Conservation (phyloP, 2,329 filamentous ascomycete species). For the Ophiostoma montium region DNA sequence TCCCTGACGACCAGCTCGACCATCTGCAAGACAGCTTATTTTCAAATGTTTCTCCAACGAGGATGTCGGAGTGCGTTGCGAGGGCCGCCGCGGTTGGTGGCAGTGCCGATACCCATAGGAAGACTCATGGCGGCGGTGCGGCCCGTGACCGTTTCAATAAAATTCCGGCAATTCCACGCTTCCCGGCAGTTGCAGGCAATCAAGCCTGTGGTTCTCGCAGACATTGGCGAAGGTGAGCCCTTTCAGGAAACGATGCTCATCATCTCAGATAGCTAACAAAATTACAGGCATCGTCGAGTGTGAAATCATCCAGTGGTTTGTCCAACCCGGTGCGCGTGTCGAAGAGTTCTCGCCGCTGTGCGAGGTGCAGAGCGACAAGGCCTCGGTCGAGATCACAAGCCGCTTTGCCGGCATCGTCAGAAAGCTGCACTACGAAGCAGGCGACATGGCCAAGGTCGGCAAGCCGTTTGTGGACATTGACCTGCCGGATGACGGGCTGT, state of each 20-base stretch:
- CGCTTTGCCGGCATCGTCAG: conserved; percentile 92
- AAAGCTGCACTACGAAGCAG: conserved; percentile 87
- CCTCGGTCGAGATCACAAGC: conserved; percentile 80
- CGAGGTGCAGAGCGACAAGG: conserved; percentile 97
- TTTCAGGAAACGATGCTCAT: not conserved
- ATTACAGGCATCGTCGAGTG: conserved; percentile 85
- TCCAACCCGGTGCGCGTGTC: conserved; percentile 85
- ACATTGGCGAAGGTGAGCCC: conserved; percentile 64
- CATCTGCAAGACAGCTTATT: not conserved
- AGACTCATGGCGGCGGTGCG: no score
- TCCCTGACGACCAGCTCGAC: no score
- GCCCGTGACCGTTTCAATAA: no score
- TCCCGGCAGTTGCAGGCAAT: conserved; percentile 39
- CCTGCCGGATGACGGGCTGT: conserved; percentile 58
- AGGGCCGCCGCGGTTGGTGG: conserved; percentile 19
- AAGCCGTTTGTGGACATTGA: conserved; percentile 93
- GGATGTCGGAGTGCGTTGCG: conserved; percentile 32
- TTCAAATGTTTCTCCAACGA: conserved; percentile 39
- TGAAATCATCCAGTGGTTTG: conserved; percentile 99
- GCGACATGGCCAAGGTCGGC: conserved; percentile 91
- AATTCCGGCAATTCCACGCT: conserved; percentile 36
- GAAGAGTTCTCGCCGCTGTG: conserved; percentile 97
- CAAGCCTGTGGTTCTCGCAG: conserved; percentile 69
- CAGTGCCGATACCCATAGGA: not conserved
- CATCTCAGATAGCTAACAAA: no score